Base-by-base conservation (phyloP, 495 filamentous ascomycete species). In the Penicillium chermesinum region DNA sequence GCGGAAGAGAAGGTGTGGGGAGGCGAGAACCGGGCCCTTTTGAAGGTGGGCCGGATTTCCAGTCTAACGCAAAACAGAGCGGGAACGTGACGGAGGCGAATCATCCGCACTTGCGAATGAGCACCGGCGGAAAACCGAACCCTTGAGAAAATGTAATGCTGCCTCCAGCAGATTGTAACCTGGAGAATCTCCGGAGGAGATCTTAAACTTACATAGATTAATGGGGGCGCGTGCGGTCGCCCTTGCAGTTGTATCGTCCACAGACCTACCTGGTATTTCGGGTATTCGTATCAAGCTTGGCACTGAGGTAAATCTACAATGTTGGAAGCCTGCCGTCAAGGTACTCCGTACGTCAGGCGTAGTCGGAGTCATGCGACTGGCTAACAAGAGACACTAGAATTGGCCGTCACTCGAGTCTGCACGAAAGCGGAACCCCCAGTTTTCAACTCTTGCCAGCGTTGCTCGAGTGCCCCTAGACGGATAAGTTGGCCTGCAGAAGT, bases 61-160 rank as follows among this genome's bases (percentile, higher is more conserved):
- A 50, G 61, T 62, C 70, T 73, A 73, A 71, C 70, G 55, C 68
- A 67, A 71, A 69, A 52, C 55, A 64, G 70, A 48, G 16, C 49
- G 45, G 41, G 37, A 71, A 73, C 69, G 69, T 72, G 70, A 71
- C 64, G 54, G 48, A 30, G 55, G 59, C 66, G 47, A 68, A 66
- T 71, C 58, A 65, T 40, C 49, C 33, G 55, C 54, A 50, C 33
- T 41, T 33, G 15, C 22, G 25, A 43, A 43, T 25, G 19, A 41
- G 19, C 38, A 21, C 38, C 38, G 21, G 38, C 13, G 18, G 10
- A 16, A 25, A 41, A 22, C 0, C 30, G 2, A 33, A 16, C 22
- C n/a, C 30, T 43, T 8, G 19, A 27, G 10, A 7, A 25, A 9
- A 43, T 17, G 22, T 32, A 21, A 30, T 15, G 17, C 2, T 15